Evolutionary conservation across 31 red algal genomes (phyloP), one percentile per base, ranked within the genome.

Genomic region (Pterothamnion heteromorphum): DNA sequence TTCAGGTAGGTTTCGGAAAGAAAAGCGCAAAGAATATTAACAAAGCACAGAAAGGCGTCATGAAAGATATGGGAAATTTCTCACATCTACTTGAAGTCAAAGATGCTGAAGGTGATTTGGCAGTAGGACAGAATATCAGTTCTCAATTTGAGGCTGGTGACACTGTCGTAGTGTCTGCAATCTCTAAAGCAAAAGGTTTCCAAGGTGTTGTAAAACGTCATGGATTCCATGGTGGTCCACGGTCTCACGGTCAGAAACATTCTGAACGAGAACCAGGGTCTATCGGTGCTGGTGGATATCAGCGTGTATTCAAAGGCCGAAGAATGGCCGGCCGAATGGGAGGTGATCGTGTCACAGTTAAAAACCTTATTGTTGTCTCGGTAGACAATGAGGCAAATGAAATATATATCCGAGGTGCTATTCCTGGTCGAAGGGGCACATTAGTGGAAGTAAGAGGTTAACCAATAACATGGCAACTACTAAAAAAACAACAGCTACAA

Each of bases 321-420:
- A 97, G 97, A 93, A 99, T 99, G 98, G 96, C 98, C 18, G 98
- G 98, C 2, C 81, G 92, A 3, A 99, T 99, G 98, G 98, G 98
- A 27, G 94, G 94, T 76, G 94, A 95, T 1, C 41, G 88, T 34
- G 91, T 91, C 1, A 97, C 96, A 0, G 96, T 99, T 18, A 93
- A 94, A 36, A 96, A 91, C 41, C 78, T 99, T 74, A 90, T 92
- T 90, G 92, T 99, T 57, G 90, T 93, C 37, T 86, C 95, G 0
- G 72, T 99, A 1, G 98, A 99, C 91, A 27, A 32, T 34, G 78
- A 44, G 28, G 91, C 95, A 26, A 96, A 96, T 93, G 44, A 97
- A 41, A 89, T 99, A 21, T 99, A 93, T 80, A 90, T 99, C 21
- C 72, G 94, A 3, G 98, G 98, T 18, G 89, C 94, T 64, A 94